phyloP scores from a whole-genome alignment of 495 filamentous ascomycete genomes.

The Sordaria brevicollis region DNA sequence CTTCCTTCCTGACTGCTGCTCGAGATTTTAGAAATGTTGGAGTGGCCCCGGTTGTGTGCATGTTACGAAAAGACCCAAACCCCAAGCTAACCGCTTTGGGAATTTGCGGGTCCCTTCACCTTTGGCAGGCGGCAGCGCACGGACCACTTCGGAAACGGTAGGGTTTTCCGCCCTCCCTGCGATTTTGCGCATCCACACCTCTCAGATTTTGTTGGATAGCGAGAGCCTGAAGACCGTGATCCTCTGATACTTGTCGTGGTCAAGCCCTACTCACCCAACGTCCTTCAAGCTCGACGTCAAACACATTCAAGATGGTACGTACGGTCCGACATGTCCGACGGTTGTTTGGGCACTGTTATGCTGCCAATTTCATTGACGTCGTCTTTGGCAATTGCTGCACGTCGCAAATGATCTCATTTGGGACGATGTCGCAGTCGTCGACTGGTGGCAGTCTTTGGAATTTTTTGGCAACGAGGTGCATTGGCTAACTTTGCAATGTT shows the following conservation, averaged over 20 bases:
- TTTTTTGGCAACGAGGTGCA: background rate
- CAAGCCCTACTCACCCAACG: slow-evolving; percentile 22
- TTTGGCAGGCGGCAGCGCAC: slow-evolving; percentile 11
- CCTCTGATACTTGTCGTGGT: slow-evolving; percentile 19
- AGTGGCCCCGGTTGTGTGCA: slow-evolving; percentile 23
- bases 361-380: background rate
- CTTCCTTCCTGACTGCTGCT: slow-evolving; percentile 22
- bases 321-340: background rate
- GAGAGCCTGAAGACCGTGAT: slow-evolving; percentile 15
- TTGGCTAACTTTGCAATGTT: slow-evolving; percentile 19
- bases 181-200: slow-evolving; percentile 27
- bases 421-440: background rate
- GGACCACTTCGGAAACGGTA: slow-evolving; percentile 12
- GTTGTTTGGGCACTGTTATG: background rate
- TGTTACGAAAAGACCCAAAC: slow-evolving; percentile 23
- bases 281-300: slow-evolving; percentile 21
- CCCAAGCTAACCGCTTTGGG: slow-evolving; percentile 26
- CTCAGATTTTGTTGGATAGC: slow-evolving; percentile 22
- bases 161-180: slow-evolving; percentile 25
- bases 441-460: background rate
- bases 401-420: background rate
- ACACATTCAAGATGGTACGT: slow-evolving; percentile 22
- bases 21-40: slow-evolving; percentile 27
- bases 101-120: slow-evolving; percentile 2
- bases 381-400: background rate